A percentile compares a stretch with the other conserved stretches of the same genome.
Evolutionary conservation across 2,329 filamentous ascomycete species (phyloP).

Genomic region (Penicillium sp.): DNA sequence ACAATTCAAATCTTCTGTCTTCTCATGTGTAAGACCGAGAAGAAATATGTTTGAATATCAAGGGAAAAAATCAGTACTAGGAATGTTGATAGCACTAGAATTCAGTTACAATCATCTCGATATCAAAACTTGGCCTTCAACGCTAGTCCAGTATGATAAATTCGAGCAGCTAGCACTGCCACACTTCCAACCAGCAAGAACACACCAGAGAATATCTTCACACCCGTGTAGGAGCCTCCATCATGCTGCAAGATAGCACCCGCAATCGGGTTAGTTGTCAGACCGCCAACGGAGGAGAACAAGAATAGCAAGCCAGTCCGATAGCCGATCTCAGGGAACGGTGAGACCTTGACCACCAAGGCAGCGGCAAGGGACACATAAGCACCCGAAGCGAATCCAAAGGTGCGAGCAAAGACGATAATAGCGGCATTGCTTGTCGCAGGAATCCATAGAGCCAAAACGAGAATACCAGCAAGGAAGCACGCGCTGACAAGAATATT

Average conservation of each 20-base stretch:
- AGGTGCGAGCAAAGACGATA: conserved; percentile 62
- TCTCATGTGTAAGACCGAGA: no score
- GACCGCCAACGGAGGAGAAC: conserved; percentile 60
- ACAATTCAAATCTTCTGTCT: no score
- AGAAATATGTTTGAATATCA: neutral
- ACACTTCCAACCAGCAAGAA: conserved; percentile 44
- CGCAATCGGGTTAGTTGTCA: conserved; percentile 66
- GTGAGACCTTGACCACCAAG: conserved; percentile 62
- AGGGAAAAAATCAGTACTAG: neutral
- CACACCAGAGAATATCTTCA: conserved; percentile 66
- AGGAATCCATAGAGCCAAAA: conserved; percentile 20
- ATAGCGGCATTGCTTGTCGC: conserved; percentile 54
- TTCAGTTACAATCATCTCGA: neutral
- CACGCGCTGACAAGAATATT: conserved; percentile 17
- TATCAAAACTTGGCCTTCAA: conserved; percentile 10
- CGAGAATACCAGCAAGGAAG: conserved; percentile 9
- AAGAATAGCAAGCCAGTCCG: conserved; percentile 63
- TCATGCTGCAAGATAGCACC: conserved; percentile 57
- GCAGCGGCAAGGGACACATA: conserved; percentile 62
- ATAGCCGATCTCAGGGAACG: conserved; percentile 65
- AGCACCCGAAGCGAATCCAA: conserved; percentile 65
- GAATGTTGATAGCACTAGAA: no score
- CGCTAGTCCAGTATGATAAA: conserved; percentile 1
- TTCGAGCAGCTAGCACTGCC: neutral
- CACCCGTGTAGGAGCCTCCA: conserved; percentile 54